Conservation (phyloP, 768 basidiomycete species). For the Cytidiella melzeri region DNA sequence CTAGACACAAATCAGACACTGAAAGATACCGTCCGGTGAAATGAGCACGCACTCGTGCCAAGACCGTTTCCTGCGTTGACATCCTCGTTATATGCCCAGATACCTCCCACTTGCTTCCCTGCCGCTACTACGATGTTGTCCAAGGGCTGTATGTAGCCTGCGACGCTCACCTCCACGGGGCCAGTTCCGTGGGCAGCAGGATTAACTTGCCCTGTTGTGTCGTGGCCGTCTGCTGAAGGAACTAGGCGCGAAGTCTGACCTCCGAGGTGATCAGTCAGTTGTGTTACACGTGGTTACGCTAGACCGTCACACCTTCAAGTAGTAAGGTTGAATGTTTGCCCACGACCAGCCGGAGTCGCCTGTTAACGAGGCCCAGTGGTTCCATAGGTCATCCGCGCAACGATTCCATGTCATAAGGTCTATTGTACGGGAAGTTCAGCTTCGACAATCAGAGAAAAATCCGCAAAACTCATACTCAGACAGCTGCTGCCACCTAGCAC, state of each 20-base stretch:
- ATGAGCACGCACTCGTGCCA: constrained; percentile 10
- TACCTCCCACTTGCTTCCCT: constrained; percentile 1
- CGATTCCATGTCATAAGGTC: constrained; percentile 25
- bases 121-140: constrained; percentile 14
- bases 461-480: constrained; percentile 16
- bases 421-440: constrained; percentile 3
- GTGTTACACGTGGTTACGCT: neutral
- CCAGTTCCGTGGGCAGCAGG: constrained; percentile 17
- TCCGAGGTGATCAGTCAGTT: neutral
- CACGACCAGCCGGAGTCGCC: constrained; percentile 26
- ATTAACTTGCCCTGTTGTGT: constrained; percentile 15
- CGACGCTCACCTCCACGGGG: constrained; percentile 10
- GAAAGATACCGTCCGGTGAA: neutral
- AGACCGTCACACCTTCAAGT: constrained; percentile 17
- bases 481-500: constrained; percentile 23
- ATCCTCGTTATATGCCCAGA: constrained; percentile 14
- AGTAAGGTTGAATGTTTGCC: constrained; percentile 17
- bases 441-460: neutral
- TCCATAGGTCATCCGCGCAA: constrained; percentile 20
- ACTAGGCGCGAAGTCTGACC: constrained; percentile 17
- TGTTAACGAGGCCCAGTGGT: constrained; percentile 20
- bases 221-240: constrained; percentile 16
- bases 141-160: constrained; percentile 11
- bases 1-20: neutral
- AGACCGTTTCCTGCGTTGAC: constrained; percentile 13